A percentile compares a stretch with the other conserved stretches of the same genome.
phyloP scores from a whole-genome alignment of 257 asterid genomes.

The Solanum appendiculatum region DNA sequence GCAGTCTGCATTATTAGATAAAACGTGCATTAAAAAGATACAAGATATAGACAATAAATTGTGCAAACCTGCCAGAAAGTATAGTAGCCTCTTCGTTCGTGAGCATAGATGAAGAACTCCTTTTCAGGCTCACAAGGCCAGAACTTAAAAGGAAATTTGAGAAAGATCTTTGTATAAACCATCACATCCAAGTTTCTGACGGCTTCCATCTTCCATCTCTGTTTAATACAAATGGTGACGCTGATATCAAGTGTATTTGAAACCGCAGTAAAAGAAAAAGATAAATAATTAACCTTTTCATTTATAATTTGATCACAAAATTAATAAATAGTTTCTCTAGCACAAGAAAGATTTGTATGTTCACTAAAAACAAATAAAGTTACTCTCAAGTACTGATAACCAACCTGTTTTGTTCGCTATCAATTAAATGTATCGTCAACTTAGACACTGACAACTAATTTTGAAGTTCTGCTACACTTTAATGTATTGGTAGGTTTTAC shows the following conservation, averaged over 20 bases:
- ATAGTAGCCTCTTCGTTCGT: conserved; percentile 83
- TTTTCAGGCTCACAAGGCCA: conserved; percentile 90
- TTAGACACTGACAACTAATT: not conserved
- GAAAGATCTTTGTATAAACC: conserved; percentile 86
- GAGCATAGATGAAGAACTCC: conserved; percentile 91
- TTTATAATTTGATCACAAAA: not conserved
- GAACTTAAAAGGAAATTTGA: conserved; percentile 67
- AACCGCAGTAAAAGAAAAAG: not conserved
- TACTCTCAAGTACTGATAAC: not conserved
- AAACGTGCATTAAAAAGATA: not conserved
- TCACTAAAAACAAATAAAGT: not conserved
- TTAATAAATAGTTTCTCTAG: not conserved
- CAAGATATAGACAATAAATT: not conserved
- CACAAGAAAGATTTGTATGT: not conserved
- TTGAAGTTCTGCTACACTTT: not conserved
- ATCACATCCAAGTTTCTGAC: conserved; percentile 56
- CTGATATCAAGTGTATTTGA: not conserved
- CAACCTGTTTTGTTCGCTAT: not conserved
- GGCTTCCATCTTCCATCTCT: conserved; percentile 95
- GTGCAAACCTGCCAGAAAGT: conserved; percentile 89
- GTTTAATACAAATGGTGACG: conserved; percentile 10
- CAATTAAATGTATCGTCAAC: not conserved
- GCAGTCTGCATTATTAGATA: not conserved
- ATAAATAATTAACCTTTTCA: not conserved
- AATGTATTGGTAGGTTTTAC: not conserved